Percentiles rank a stretch among this genome's conserved stretches.
These are phyloP conservation scores for Dispira simplex DNA, from an alignment of 192 early-diverging fungal genomes.

Conservation along the genomic window DNA sequence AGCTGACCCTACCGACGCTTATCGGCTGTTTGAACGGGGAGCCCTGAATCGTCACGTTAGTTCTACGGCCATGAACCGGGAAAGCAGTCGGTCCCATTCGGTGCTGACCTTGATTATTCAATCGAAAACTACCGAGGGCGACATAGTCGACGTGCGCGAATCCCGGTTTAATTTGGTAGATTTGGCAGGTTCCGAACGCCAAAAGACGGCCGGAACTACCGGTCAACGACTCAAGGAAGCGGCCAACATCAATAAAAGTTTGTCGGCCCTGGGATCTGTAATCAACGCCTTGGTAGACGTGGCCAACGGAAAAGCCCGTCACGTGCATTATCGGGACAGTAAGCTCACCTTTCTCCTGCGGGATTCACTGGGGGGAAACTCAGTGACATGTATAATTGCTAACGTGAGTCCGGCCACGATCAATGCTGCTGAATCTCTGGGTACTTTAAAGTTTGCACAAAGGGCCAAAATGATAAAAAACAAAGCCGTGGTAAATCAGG, in stretches of 20 bases:
- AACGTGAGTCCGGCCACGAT: conserved; percentile 35
- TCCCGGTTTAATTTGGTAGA: conserved; percentile 67
- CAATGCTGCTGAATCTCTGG: conserved; percentile 41
- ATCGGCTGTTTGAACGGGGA: conserved; percentile 44
- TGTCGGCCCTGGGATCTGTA: conserved; percentile 64
- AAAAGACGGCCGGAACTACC: conserved; percentile 43
- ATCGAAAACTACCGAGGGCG: conserved; percentile 32
- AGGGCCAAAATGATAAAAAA: conserved; percentile 57
- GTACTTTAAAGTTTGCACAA: conserved; percentile 50
- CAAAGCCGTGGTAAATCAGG: conserved; percentile 53
- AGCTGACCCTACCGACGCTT: conserved; percentile 38
- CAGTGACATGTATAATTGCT: conserved; percentile 48
- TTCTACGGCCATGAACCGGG: conserved; percentile 70
- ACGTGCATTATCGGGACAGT: conserved; percentile 51
- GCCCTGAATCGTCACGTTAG: conserved; percentile 52
- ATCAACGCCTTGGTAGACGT: conserved; percentile 67
- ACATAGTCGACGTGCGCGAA: conserved; percentile 40
- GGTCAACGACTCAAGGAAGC: conserved; percentile 60
- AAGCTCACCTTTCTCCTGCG: conserved; percentile 50
- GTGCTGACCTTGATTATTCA: conserved; percentile 65
- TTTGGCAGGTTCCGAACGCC: conserved; percentile 60
- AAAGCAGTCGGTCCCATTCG: conserved; percentile 66
- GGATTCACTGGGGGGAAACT: conserved; percentile 56
- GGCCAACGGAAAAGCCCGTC: conserved; percentile 35
- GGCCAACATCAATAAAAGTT: conserved; percentile 66